phyloP scores from a whole-genome alignment of 225 moss, liverwort and hornwort genomes.

The Lunularia cruciata region DNA sequence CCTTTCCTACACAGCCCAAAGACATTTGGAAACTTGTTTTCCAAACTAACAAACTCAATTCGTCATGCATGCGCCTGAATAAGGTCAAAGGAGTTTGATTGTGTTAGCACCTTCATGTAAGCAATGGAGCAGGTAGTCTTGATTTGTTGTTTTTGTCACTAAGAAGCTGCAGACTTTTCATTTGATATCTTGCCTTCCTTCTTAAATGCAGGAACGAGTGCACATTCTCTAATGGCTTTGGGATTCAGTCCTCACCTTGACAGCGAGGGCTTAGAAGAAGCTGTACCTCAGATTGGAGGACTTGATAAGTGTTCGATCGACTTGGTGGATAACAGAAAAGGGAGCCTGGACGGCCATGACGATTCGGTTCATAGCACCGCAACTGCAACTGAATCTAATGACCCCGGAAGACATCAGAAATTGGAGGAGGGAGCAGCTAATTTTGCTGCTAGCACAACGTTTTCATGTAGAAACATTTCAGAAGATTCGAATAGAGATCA shows the following conservation, averaged over 20 bases:
- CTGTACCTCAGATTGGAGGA: too few relatives aligned
- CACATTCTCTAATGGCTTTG: constrained; percentile 53
- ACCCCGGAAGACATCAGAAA: not conserved
- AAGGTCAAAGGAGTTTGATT: too few relatives aligned
- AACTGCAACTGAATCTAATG: not conserved
- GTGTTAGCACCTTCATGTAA: too few relatives aligned
- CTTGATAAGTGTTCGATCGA: not conserved
- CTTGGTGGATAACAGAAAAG: not conserved
- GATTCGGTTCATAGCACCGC: not conserved
- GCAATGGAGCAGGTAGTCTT: too few relatives aligned
- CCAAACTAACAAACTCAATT: too few relatives aligned
- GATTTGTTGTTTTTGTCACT: too few relatives aligned
- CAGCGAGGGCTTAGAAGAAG: too few relatives aligned
- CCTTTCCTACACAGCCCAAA: too few relatives aligned
- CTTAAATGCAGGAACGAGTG: constrained; percentile 56
- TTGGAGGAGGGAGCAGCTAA: not conserved
- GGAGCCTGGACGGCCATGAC: not conserved
- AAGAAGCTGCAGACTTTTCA: too few relatives aligned
- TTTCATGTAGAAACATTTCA: not conserved
- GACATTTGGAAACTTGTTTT: too few relatives aligned
- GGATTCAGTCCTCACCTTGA: constrained; percentile 40
- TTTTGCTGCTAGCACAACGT: not conserved
- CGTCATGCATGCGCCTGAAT: too few relatives aligned
- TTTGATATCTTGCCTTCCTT: not conserved
- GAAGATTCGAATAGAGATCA: not conserved